Evolutionary conservation across 2,329 filamentous ascomycete species (phyloP), one percentile per base, ranked within the genome.

Genomic region (Talaromyces pinophilus): DNA sequence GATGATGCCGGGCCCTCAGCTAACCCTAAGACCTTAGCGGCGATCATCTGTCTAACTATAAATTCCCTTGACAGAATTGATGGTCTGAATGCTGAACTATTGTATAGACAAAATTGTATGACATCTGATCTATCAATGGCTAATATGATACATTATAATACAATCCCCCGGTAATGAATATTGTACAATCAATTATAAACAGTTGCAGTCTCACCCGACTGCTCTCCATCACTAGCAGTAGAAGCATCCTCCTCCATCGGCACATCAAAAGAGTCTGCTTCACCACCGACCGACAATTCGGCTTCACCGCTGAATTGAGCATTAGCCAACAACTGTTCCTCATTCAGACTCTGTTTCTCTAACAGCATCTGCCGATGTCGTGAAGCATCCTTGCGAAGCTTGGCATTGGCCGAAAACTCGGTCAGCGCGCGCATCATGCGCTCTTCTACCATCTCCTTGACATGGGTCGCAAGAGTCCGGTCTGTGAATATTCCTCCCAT

Each of bases 401-500:
- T 76, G 67, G 78, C 77, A 73, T 78, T 78, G 67, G 77, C 72
- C 67, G 82, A 86, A 70, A 92, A 84, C 33, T 85, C 81, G 35
- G 81, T 82, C 35, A 92, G 81, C 15, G 85, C 85, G 8, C 83
- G 78, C 69, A 90, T 85, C 73, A 98, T 93, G 75, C 86, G 88
- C 62, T 87, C 83, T 79, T 97, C 93, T 1, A 93, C 88, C 60
- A 96, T 76, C 6, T 80, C 78, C 74, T 97, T 96, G 59, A 92
- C 87, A 74, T 97, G 88, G 69, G 91, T 90, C 0, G 92, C 93
- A 52, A 97, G 82, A 0, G 82, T 82, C 71, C 94, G 87, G 69
- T 89, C 91, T 5, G 82, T 85, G 77, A 97, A 96, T 61, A 96
- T 84, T 59, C 92, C 91, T 3, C 88, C 84, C 77, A 94, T 96